phyloP scores from a whole-genome alignment of 179 eudicot genomes.

The Gypsophila paniculata region DNA sequence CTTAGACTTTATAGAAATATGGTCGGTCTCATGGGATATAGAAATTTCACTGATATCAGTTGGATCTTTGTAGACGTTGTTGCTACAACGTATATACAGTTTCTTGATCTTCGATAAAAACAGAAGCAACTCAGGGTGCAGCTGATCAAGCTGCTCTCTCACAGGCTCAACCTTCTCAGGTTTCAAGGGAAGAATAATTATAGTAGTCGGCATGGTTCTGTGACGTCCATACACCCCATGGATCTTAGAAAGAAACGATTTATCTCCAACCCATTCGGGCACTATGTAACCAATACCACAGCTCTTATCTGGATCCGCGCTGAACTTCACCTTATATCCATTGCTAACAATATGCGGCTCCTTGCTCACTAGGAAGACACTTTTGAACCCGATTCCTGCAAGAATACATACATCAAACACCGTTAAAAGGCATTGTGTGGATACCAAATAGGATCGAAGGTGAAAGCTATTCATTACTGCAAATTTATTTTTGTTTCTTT shows the following conservation, averaged over 20 bases:
- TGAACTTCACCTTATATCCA: conserved; percentile 39
- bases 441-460: background rate
- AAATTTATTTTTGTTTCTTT: too few species aligned
- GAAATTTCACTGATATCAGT: conserved; percentile 25
- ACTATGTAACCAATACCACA: conserved; percentile 41
- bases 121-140: conserved; percentile 46
- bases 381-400: conserved; percentile 43
- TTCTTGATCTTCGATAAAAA: conserved; percentile 34
- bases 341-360: conserved; percentile 38
- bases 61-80: background rate
- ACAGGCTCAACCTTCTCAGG: conserved; percentile 30
- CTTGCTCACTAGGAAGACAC: conserved; percentile 34
- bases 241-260: conserved; percentile 25
- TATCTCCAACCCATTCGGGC: conserved; percentile 32
- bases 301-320: conserved; percentile 26
- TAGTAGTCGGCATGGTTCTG: conserved; percentile 32
- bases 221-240: conserved; percentile 32
- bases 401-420: too few species aligned
- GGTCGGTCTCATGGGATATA: conserved; percentile 29
- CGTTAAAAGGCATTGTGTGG: too few species aligned
- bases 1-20: conserved; percentile 1
- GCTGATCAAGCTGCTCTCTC: conserved; percentile 23
- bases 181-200: conserved; percentile 41
- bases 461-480: too few species aligned
- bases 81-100: conserved; percentile 22